Conservation (phyloP, 2,329 filamentous ascomycete species). For the Pseudofabraea citricarpa region DNA sequence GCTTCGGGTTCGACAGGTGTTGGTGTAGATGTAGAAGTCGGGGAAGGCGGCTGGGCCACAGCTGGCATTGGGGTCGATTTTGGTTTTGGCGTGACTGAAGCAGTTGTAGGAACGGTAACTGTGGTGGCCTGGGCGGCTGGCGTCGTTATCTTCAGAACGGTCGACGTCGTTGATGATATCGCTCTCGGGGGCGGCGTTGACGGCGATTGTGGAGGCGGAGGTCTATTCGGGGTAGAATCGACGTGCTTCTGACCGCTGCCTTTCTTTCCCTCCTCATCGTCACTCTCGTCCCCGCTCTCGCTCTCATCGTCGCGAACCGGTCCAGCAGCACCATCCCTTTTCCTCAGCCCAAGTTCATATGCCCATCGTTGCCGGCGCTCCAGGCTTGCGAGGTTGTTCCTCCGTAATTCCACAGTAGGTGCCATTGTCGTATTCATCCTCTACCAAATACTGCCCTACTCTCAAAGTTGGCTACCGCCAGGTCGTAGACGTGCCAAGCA, state of each 20-base stretch:
- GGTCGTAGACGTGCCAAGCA: conserved; percentile 15
- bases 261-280: conserved; percentile 2
- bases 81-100: neutral
- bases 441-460: conserved; percentile 16
- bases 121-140: neutral
- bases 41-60: too few species aligned
- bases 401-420: conserved; percentile 19
- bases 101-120: neutral
- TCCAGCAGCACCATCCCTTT: conserved; percentile 5
- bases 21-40: too few species aligned
- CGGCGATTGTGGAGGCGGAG: too few species aligned
- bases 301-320: conserved; percentile 5
- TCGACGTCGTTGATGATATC: neutral
- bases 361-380: conserved; percentile 7
- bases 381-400: conserved; percentile 10
- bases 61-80: neutral
- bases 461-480: conserved; percentile 16
- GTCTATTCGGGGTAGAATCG: neutral
- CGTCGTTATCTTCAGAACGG: neutral
- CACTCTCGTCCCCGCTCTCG: neutral
- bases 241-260: neutral
- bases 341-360: conserved; percentile 3
- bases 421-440: conserved; percentile 27
- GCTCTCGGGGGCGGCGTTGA: neutral
- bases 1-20: too few species aligned